Evolutionary conservation across 2,329 filamentous ascomycete genomes (phyloP).

Genomic region (Arthrobotrys conoides): DNA sequence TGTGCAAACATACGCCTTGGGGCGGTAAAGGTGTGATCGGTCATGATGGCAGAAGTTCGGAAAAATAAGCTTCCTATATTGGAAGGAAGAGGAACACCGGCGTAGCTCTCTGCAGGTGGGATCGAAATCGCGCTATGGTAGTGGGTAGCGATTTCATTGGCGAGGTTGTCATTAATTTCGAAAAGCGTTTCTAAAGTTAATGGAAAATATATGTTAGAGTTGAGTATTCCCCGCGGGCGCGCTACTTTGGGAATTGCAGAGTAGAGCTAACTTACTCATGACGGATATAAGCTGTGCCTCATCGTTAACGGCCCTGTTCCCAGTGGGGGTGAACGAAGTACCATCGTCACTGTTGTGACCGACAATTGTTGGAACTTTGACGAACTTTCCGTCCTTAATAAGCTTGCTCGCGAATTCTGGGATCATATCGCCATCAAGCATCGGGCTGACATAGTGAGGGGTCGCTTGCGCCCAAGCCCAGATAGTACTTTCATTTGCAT

Average conservation of each 20-base stretch:
- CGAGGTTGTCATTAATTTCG: neutral
- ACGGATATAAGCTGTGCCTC: neutral
- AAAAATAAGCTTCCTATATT: conserved; percentile 70
- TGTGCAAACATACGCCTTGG: conserved; percentile 72
- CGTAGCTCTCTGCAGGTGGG: conserved; percentile 24
- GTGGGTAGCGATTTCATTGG: neutral
- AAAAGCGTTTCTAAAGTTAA: neutral
- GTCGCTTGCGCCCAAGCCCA: conserved; percentile 11
- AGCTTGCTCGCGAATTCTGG: conserved; percentile 71
- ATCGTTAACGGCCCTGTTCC: neutral
- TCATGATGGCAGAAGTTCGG: conserved; percentile 71
- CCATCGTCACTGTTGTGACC: conserved; percentile 79
- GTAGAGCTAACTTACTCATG: conserved; percentile 14
- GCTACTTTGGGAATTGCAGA: neutral
- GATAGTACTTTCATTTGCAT: conserved; percentile 70
- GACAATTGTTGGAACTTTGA: conserved; percentile 75
- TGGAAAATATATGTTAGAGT: neutral
- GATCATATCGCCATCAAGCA: conserved; percentile 74
- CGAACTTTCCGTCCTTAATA: conserved; percentile 74
- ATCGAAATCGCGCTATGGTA: conserved; percentile 21
- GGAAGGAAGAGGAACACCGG: conserved; percentile 37
- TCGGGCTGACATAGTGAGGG: conserved; percentile 60
- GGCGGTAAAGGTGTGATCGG: conserved; percentile 73
- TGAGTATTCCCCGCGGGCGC: neutral
- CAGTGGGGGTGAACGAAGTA: conserved; percentile 68